Base-by-base conservation (phyloP, 2,329 filamentous ascomycete species). In the Fusarium duplospermum region DNA sequence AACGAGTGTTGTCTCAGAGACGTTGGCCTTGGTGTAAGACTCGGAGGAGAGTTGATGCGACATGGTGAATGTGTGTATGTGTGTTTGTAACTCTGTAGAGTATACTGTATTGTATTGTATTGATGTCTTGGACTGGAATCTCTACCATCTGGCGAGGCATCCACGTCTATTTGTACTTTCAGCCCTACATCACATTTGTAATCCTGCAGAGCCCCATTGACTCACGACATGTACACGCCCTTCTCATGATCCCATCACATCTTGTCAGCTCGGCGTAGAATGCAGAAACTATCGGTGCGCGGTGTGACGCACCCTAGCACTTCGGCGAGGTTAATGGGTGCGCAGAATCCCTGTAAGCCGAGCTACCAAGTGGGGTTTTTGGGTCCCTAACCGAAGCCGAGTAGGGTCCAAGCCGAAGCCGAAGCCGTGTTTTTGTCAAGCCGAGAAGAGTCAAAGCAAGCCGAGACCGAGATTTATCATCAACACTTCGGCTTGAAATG, bases 1-100 rank as follows among this genome's bases (percentile, higher is more conserved):
- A 45, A 78, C 75, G 16, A 78, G 77, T 18, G 77, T 78, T 38
- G 69, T 65, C 24, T 78, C 77, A 1, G 77, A 78, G 59, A 73
- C 64, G 60, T 78, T 78, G 52, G 72, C 36, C 20, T 61, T 60
- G 40, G 56, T 65, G 56, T 78, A 78, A 47, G 75, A 62, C 33
- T 67, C 50, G 47, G 76, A 75, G 50, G 52, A 71, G 63, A 62
- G 67, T 50, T 69, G 68, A 63, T 65, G 67, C 45, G 77, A 71
- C 77, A 78, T 78, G 66, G 11, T 58, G 24, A 47, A 61, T 42
- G 27, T 50, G 22, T 52, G 18, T n/a, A n/a, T 31, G 18, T 35
- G 20, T 27, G 18, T 47, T 9, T 45, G 11, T 57, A n/a, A 31
- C 50, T 24, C 29, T 47, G 58, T 29, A 47, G 36, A 69, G 57